Evolutionary conservation across 345 rosid species (phyloP), one percentile per base, ranked within the genome.

Genomic region (Balakata baccata): DNA sequence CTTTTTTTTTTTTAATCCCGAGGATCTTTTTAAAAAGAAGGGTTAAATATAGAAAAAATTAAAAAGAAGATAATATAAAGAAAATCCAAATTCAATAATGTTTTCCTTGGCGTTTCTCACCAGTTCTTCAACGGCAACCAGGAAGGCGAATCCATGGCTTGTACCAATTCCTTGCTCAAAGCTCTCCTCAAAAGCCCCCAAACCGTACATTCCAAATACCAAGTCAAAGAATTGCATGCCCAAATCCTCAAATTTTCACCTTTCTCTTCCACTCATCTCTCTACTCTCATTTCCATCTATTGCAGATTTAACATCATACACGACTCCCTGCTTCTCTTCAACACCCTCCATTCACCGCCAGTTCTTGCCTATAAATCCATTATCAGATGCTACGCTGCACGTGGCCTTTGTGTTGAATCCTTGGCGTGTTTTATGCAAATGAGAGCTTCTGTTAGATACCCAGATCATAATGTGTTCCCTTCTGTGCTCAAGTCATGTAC

Each of bases 151-250:
- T 45, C 61, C 57, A 87, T 85, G 90, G 41, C 72, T 69, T 61
- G 79, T 34, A 17, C 90, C 8, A 81, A 81, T 78, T 34, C 73
- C 52, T 59, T 81, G 46, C 76, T 88, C 68, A 81, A 74, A 75
- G 77, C 76, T 68, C 71, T 87, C 8, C 81, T 89, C 29, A 76
- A 59, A 69, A 76, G 75, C 41, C 86, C 92, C 0, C 23, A 41
- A 22, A 61, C 72, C 25, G 71, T 88, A 70, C 79, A 39, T 70
- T 74, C 92, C 64, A 82, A 74, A 56, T 68, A 25, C 69, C 86
- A 87, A 77, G 96, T 88, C 1, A 87, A 87, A 72, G 92, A 89
- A 79, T 83, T 90, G 58, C 97, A 91, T 75, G 94, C 91, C 57
- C 89, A 91, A 59, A 72, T 91, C 67, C 69, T 93, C 78, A 86